Base-by-base conservation (phyloP, 2,329 filamentous ascomycete species). In the Microcyclosporella mali region DNA sequence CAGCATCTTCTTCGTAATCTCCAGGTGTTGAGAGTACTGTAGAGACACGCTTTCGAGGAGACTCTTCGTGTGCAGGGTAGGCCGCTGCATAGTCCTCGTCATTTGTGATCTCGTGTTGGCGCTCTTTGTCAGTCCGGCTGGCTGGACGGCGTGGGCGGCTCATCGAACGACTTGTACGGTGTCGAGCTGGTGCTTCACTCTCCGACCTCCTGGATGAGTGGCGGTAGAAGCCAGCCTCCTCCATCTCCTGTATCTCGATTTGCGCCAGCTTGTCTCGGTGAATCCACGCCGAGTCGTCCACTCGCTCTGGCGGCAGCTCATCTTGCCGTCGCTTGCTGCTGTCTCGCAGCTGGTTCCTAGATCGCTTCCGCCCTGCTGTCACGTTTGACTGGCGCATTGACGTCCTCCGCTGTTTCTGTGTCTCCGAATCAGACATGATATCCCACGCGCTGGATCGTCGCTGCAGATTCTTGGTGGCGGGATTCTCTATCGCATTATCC, bases 261-360 rank as follows among this genome's bases (percentile, higher is more conserved):
- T 78, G 79, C 41, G 84, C 85, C 48, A 92, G 68, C 66, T 90
- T 90, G 66, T 92, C 86, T 43, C 86, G 73, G 59, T 92, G 86
- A 56, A 92, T 90, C 86, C 86, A 92, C 63, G 86, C 83, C 25
- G 81, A 84, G 47, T 79, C 73, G 47, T 84, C 81, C 27, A 31
- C 34, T 12, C 40, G 28, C 28, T 40, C 30, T 17, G 34, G 37
- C 2, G 30, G 10, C 27, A 43, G 27, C 29, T 49, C 39, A 17
- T 53, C 38, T 16, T 25, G 34, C 37, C 39, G 47, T 9, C 45
- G 42, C 25, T 48, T 41, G 21, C 6, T 41, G 21, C 6, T 25
- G 33, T 56, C 54, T 14, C 50, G 44, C 33, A 60, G 45, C 10
- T 51, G 40, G 32, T 56, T 57, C 17, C 51, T 50, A 8, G 57